phyloP scores from a whole-genome alignment of 2,329 filamentous ascomycete genomes.

The Myriangium duriaei region DNA sequence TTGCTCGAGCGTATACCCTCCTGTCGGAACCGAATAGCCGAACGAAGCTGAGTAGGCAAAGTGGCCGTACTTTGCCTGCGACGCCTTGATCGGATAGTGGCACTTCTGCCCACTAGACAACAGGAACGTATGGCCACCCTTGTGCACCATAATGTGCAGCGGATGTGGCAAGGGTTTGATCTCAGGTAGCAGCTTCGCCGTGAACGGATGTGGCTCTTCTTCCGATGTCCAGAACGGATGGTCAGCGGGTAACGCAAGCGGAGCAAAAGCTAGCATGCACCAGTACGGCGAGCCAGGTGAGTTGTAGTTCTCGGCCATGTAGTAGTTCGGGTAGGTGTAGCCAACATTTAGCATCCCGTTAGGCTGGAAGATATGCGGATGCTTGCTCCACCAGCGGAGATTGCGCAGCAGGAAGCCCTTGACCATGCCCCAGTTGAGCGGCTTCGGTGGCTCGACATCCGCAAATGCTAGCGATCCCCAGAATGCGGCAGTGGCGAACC shows the following conservation, averaged over 20 bases:
- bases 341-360: slow-evolving; percentile 65
- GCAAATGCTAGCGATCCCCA: slow-evolving; percentile 70
- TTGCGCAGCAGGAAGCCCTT: slow-evolving; percentile 65
- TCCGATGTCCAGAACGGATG: slow-evolving; percentile 64
- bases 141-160: slow-evolving; percentile 54
- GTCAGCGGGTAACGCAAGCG: slow-evolving; percentile 52
- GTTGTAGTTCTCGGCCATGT: slow-evolving; percentile 75
- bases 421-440: slow-evolving; percentile 66
- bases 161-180: slow-evolving; percentile 53
- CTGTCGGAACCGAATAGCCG: slow-evolving; percentile 65
- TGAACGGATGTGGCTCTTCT: slow-evolving; percentile 43
- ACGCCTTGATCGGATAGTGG: slow-evolving; percentile 69
- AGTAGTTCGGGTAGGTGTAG: slow-evolving; percentile 70
- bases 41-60: slow-evolving; percentile 69
- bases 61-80: slow-evolving; percentile 68
- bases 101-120: slow-evolving; percentile 69
- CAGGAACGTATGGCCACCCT: slow-evolving; percentile 64
- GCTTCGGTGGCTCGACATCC: slow-evolving; percentile 57
- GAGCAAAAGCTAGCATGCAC: slow-evolving; percentile 67
- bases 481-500: slow-evolving; percentile 78
- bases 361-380: slow-evolving; percentile 60
- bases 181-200: slow-evolving; percentile 43
- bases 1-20: slow-evolving; percentile 62
- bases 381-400: slow-evolving; percentile 67
- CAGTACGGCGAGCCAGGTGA: slow-evolving; percentile 62